Base-by-base conservation (phyloP, 306 rosid species). In the Comarum palustre region DNA sequence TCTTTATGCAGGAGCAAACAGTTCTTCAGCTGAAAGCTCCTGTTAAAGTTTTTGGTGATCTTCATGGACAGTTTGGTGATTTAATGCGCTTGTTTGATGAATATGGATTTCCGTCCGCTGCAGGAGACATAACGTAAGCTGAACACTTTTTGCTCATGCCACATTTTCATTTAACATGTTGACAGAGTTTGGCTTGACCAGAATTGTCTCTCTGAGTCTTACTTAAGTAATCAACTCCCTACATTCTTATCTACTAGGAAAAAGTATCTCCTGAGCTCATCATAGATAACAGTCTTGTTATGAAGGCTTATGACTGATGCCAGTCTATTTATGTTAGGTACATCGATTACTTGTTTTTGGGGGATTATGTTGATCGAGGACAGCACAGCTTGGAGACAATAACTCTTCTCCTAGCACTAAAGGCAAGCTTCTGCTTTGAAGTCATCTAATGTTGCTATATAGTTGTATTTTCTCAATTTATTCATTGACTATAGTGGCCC, bases 311-410 rank as follows among this genome's bases (percentile, higher is more conserved):
- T 69, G 38, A 58, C 50, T 70, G 64, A 70, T 76, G 74, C 71
- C 51, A 67, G 41, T 72, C 76, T 47, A 73, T 73, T 60, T 50
- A 59, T 78, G 57, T 80, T 86, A 95, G 99, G 87, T 95, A 95
- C 77, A 95, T 95, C 55, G 99, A 95, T 84, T 91, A 95, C 87
- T 87, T 95, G 78, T 95, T 95, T 90, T 86, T 95, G 90, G 99
- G 99, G 73, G 99, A 95, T 82, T 95, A 95, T 77, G 99, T 95
- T 81, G 99, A 95, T 83, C 93, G 99, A 80, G 99, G 99, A 66
- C 99, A 95, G 75, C 99, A 95, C 84, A 95, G 99, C 89, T 90
- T 95, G 93, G 99, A 95, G 85, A 95, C 99, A 58, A 91, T 95
- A 76, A 88, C 93, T 76, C 86, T 95, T 84, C 93, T 95, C 39